Percentiles rank a stretch among this genome's conserved stretches.
Evolutionary conservation across 805 yeast species (phyloP).

Genomic region (Candida insectorum): DNA sequence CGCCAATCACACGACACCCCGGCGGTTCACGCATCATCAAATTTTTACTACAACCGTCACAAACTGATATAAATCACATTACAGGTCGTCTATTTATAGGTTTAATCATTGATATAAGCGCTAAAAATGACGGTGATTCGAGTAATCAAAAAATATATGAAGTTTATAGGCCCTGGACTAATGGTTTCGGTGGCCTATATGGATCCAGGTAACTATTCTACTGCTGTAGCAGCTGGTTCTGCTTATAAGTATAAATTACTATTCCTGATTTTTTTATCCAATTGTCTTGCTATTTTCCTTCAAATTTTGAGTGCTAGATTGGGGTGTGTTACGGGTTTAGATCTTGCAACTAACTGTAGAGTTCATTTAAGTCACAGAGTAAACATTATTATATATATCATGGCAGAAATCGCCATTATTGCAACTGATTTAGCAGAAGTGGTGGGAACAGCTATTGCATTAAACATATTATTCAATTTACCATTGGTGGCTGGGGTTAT

Average conservation of each 20-base stretch:
- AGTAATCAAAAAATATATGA: slow-evolving; percentile 11
- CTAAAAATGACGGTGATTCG: not conserved
- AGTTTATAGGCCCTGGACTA: slow-evolving; percentile 82
- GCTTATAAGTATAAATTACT: slow-evolving; percentile 68
- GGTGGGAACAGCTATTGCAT: slow-evolving; percentile 86
- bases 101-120: too few species aligned
- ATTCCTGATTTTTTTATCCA: slow-evolving; percentile 72
- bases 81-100: too few species aligned
- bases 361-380: slow-evolving; percentile 64
- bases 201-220: slow-evolving; percentile 92
- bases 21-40: not conserved
- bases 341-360: slow-evolving; percentile 81
- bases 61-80: too few species aligned
- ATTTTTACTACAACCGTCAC: not conserved
- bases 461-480: slow-evolving; percentile 70
- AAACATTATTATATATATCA: slow-evolving; percentile 58
- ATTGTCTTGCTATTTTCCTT: slow-evolving; percentile 75
- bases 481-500: slow-evolving; percentile 76
- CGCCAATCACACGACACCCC: too few species aligned
- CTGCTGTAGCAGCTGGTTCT: slow-evolving; percentile 88
- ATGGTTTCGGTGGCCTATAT: slow-evolving; percentile 88
- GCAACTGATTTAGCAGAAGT: slow-evolving; percentile 95
- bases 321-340: slow-evolving; percentile 88
- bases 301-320: slow-evolving; percentile 82
- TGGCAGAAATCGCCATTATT: slow-evolving; percentile 83